Percentiles rank a stretch among this genome's conserved stretches.
Evolutionary conservation across 805 yeast genomes (phyloP).

Genomic region (Cyberlindnera maclurae): DNA sequence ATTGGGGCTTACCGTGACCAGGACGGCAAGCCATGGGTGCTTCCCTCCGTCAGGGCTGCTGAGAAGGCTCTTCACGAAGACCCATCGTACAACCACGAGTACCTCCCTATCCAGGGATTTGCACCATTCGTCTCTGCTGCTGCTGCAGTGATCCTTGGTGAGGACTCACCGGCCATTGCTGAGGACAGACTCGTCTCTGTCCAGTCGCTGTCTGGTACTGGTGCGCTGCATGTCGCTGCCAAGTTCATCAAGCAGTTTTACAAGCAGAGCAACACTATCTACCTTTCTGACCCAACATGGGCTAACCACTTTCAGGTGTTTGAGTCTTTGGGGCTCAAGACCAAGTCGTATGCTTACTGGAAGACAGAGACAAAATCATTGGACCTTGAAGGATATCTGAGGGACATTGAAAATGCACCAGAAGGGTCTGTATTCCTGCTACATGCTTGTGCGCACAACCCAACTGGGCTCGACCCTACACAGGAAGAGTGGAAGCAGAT

Average conservation of each 20-base stretch:
- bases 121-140: constrained; percentile 63
- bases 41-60: constrained; percentile 63
- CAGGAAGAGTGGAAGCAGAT: constrained; percentile 73
- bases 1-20: constrained; percentile 76
- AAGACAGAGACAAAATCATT: constrained; percentile 61
- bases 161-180: constrained; percentile 42
- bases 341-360: constrained; percentile 82
- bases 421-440: constrained; percentile 72
- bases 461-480: constrained; percentile 94
- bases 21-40: constrained; percentile 62
- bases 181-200: constrained; percentile 50
- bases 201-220: constrained; percentile 83
- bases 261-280: constrained; percentile 40
- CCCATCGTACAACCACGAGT: constrained; percentile 74
- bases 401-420: constrained; percentile 58
- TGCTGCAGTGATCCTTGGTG: constrained; percentile 66
- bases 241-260: constrained; percentile 30
- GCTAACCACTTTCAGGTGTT: constrained; percentile 90
- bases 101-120: constrained; percentile 75
- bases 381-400: constrained; percentile 61
- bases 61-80: constrained; percentile 56
- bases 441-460: constrained; percentile 97
- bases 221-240: constrained; percentile 89
- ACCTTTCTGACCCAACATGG: constrained; percentile 93
- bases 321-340: constrained; percentile 57